These are phyloP conservation scores for Naganishia sp. DNA, from an alignment of 1,284 basidiomycete species.

Conservation along the genomic window DNA sequence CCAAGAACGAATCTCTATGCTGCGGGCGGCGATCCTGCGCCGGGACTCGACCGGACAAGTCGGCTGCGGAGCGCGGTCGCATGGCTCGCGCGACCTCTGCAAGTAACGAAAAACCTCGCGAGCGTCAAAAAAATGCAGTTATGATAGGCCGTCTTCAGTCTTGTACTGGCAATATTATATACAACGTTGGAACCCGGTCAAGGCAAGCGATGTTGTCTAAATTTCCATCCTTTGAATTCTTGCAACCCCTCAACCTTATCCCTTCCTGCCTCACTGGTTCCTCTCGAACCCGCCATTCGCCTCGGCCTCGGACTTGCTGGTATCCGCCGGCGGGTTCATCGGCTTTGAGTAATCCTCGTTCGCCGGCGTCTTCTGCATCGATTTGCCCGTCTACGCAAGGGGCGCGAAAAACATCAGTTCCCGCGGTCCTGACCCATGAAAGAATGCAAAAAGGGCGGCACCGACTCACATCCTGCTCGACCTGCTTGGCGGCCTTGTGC, in stretches of 20 bases:
- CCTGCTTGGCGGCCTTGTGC: conserved; percentile 33
- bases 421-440: not conserved
- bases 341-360: conserved; percentile 35
- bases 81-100: too few species aligned
- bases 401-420: too few species aligned
- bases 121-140: too few species aligned
- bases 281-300: conserved; percentile 21
- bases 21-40: too few species aligned
- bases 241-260: not conserved
- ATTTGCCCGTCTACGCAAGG: conserved; percentile 28
- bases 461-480: conserved; percentile 29
- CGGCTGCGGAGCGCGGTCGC: too few species aligned
- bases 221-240: too few species aligned
- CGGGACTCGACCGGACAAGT: too few species aligned
- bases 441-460: not conserved
- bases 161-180: conserved; percentile 2
- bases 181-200: not conserved
- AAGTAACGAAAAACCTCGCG: too few species aligned
- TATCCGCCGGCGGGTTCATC: conserved; percentile 11
- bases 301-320: conserved; percentile 18
- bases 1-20: too few species aligned
- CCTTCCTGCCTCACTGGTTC: conserved; percentile 1
- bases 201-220: too few species aligned
- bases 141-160: too few species aligned
- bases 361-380: conserved; percentile 48